Evolutionary conservation across 352 stramenopile species (phyloP).

Genomic region (Pythium coloratum): DNA sequence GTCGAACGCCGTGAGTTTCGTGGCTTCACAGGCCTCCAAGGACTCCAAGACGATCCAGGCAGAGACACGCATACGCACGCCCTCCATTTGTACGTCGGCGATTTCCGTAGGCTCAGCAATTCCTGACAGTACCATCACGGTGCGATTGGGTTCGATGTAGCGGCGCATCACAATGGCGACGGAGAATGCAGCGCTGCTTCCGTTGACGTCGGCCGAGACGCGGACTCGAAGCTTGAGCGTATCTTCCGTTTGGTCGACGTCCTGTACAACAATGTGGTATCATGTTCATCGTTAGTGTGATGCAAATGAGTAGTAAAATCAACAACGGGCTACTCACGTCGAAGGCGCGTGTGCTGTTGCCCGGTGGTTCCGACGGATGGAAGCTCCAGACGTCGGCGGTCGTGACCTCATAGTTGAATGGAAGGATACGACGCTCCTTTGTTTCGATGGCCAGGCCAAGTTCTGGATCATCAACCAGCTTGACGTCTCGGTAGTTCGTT

Average conservation of each 20-base stretch:
- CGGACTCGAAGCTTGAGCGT: background rate
- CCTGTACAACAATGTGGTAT: background rate
- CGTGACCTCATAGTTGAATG: conserved; percentile 13
- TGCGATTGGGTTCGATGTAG: background rate
- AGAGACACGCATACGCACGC: conserved; percentile 10
- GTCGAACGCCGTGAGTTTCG: background rate
- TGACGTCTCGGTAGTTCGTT: background rate
- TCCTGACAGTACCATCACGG: background rate
- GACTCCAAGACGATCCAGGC: conserved; percentile 9
- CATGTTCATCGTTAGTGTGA: no score
- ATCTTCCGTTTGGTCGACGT: conserved; percentile 1
- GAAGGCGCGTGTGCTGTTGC: background rate
- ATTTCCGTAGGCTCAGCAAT: conserved; percentile 5
- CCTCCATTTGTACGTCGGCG: conserved; percentile 12
- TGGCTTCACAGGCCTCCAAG: background rate
- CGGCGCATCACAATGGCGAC: background rate
- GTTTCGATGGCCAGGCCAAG: conserved; percentile 8
- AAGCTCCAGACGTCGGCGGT: conserved; percentile 6
- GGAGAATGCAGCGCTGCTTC: no score
- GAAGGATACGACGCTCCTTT: background rate
- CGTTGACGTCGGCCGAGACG: background rate
- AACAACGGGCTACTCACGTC: background rate
- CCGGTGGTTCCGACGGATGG: background rate
- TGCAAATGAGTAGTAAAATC: no score
- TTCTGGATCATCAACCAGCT: background rate